phyloP scores from a whole-genome alignment of 192 early-diverging fungal species.

The Obelidium mucronatum region DNA sequence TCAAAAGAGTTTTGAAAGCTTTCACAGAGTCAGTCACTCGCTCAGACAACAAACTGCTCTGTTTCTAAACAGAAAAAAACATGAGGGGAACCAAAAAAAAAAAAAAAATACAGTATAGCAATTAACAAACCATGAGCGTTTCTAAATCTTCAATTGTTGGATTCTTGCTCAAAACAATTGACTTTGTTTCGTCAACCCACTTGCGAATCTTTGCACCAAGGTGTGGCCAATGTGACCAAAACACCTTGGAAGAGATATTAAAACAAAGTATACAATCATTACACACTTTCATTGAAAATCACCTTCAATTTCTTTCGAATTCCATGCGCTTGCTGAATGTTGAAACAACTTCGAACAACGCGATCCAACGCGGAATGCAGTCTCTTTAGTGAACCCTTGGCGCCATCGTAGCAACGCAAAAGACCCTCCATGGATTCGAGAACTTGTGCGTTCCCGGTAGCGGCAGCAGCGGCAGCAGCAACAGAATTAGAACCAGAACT shows the following conservation, averaged over 20 bases:
- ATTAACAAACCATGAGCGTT: background rate
- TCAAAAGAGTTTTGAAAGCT: background rate
- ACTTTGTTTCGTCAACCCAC: slow-evolving; percentile 1
- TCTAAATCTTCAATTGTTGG: background rate
- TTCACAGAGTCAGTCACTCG: background rate
- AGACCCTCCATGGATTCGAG: background rate
- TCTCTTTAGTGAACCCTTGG: background rate
- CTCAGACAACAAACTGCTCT: background rate
- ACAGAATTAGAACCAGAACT: background rate
- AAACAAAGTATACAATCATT: background rate
- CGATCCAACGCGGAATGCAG: slow-evolving; percentile 4
- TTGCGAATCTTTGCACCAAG: background rate
- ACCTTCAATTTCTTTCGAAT: slow-evolving; percentile 17
- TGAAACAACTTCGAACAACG: background rate
- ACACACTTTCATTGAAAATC: no score
- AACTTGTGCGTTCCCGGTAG: no score
- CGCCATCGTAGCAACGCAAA: background rate
- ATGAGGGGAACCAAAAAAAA: background rate
- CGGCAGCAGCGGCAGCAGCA: background rate
- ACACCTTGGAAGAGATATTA: background rate
- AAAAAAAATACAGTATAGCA: background rate
- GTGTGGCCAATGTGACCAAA: slow-evolving; percentile 19
- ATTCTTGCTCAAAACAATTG: background rate
- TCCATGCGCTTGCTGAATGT: background rate
- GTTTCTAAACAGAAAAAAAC: background rate